These are phyloP conservation scores for Gnetum montanum DNA, from an alignment of 75 land plant species.

Conservation along the genomic window DNA sequence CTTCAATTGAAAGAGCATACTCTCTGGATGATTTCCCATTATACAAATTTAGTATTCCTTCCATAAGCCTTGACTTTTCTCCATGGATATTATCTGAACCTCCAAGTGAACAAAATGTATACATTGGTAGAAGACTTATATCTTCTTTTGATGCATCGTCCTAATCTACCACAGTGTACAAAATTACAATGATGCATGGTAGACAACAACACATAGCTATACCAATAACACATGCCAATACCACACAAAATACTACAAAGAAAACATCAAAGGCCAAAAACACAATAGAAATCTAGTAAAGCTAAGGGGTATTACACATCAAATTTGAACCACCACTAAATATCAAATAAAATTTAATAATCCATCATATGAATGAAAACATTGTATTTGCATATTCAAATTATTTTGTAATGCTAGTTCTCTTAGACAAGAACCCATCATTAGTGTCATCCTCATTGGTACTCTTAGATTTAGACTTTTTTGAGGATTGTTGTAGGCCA, in stretches of 20 bases:
- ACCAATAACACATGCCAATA: constrained; percentile 62
- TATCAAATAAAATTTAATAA: no score
- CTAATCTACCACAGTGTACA: constrained; percentile 40
- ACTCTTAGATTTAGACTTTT: no score
- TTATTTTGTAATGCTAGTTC: no score
- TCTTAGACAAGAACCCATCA: no score
- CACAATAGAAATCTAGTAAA: constrained; percentile 58
- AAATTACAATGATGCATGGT: constrained; percentile 69
- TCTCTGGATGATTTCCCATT: constrained; percentile 41
- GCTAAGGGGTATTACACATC: constrained; percentile 1
- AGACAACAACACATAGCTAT: constrained; percentile 76
- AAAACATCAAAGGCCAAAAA: constrained; percentile 60
- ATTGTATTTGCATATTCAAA: no score
- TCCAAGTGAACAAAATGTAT: constrained; percentile 32
- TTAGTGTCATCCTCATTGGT: no score
- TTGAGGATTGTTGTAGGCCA: no score
- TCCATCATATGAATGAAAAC: no score
- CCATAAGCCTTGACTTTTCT: constrained; percentile 19
- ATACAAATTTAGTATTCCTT: constrained; percentile 46
- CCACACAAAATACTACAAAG: constrained; percentile 70
- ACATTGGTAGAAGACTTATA: constrained; percentile 43
- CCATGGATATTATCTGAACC: constrained; percentile 24
- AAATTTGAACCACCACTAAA: no score
- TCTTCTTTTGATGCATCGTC: constrained; percentile 84
- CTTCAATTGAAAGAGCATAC: constrained; percentile 51